Percentiles rank a stretch among this genome's conserved stretches.
These are phyloP conservation scores for Lasiodiplodia sp. DNA, from an alignment of 2,329 filamentous ascomycete genomes.

Conservation along the genomic window DNA sequence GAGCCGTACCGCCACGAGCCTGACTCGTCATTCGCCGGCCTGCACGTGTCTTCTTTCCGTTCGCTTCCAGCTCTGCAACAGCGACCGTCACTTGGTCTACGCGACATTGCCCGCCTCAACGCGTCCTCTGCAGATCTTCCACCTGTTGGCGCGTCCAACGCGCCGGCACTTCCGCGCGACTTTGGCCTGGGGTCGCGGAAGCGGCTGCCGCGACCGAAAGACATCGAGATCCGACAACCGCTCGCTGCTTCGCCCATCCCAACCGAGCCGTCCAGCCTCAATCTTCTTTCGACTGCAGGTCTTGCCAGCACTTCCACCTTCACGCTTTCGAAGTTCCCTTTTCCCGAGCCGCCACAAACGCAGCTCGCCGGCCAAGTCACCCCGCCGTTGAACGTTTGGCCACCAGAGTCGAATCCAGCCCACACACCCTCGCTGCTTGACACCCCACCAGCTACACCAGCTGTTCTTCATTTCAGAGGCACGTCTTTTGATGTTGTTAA, in stretches of 20 bases:
- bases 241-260: constrained; percentile 31
- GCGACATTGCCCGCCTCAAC: constrained; percentile 27
- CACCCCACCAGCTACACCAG: constrained; percentile 48
- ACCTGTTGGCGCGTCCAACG: neutral
- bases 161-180: constrained; percentile 12
- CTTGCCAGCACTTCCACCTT: constrained; percentile 39
- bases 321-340: constrained; percentile 47
- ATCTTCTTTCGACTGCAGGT: constrained; percentile 34
- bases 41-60: constrained; percentile 33
- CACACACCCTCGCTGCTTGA: constrained; percentile 35
- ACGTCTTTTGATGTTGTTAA: constrained; percentile 50
- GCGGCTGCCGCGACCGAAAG: constrained; percentile 30
- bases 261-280: constrained; percentile 36
- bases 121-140: constrained; percentile 19
- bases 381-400: constrained; percentile 27
- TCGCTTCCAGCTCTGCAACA: constrained; percentile 34
- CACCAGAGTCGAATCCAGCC: constrained; percentile 1
- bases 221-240: constrained; percentile 12
- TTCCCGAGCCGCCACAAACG: constrained; percentile 34
- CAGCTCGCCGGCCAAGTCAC: constrained; percentile 34
- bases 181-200: constrained; percentile 17
- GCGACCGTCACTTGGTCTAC: constrained; percentile 41
- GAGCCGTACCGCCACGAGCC: constrained; percentile 36
- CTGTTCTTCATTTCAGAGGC: constrained; percentile 48
- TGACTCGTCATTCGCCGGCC: constrained; percentile 35